These are phyloP conservation scores for Pichia eremophila DNA, from an alignment of 805 yeast species.

Conservation along the genomic window DNA sequence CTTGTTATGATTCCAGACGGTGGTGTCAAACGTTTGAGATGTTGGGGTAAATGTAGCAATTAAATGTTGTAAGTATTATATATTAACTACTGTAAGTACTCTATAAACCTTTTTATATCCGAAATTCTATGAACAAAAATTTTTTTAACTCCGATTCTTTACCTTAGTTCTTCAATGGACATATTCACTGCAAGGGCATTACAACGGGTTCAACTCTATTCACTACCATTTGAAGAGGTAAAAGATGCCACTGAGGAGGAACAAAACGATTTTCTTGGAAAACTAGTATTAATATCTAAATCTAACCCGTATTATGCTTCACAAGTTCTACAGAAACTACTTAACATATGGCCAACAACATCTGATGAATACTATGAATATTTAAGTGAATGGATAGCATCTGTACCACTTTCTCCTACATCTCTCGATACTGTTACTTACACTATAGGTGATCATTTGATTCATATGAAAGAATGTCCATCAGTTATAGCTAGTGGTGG, in stretches of 20 bases:
- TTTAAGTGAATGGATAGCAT: constrained; percentile 28
- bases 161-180: constrained; percentile 12
- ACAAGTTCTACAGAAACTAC: constrained; percentile 33
- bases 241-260: constrained; percentile 12
- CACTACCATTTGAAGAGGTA: neutral
- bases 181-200: constrained; percentile 15
- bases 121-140: too few species aligned
- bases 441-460: constrained; percentile 8
- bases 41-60: constrained; percentile 45
- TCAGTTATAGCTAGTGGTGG: constrained; percentile 61
- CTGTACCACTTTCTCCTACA: constrained; percentile 29
- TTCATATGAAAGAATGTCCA: constrained; percentile 50
- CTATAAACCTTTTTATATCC: too few species aligned
- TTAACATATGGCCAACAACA: constrained; percentile 26
- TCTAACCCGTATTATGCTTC: constrained; percentile 47
- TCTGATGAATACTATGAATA: constrained; percentile 31
- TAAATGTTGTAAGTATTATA: neutral
- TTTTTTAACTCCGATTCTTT: neutral
- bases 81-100: too few species aligned
- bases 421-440: constrained; percentile 32
- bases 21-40: constrained; percentile 86
- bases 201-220: constrained; percentile 24
- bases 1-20: constrained; percentile 91
- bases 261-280: constrained; percentile 12
- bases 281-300: constrained; percentile 17